phyloP scores from a whole-genome alignment of 306 rosid species.

The Boehmeria nivea region DNA sequence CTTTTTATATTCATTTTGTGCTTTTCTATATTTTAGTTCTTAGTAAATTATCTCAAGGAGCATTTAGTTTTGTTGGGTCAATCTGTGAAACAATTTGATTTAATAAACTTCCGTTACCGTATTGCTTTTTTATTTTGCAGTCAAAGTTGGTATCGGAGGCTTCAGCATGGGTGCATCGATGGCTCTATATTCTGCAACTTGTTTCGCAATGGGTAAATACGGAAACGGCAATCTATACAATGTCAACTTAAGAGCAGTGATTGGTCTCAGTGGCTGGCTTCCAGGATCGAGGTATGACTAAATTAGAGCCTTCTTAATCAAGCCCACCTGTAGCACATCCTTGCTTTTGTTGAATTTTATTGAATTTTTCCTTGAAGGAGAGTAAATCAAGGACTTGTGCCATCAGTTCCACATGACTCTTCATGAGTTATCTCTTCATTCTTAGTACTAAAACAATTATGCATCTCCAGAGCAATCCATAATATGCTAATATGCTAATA shows the following conservation, averaged over 20 bases:
- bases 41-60: neutral
- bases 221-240: slow-evolving; percentile 78
- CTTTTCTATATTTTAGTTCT: neutral
- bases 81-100: slow-evolving; percentile 10
- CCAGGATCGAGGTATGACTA: slow-evolving; percentile 85
- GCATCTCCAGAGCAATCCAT: too few species aligned
- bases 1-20: neutral
- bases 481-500: too few species aligned
- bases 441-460: too few species aligned
- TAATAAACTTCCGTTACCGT: slow-evolving; percentile 9
- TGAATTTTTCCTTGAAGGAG: too few species aligned
- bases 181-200: slow-evolving; percentile 93
- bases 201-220: slow-evolving; percentile 81
- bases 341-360: neutral
- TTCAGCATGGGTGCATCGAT: slow-evolving; percentile 99
- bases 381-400: too few species aligned
- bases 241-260: slow-evolving; percentile 68
- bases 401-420: too few species aligned
- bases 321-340: too few species aligned
- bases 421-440: too few species aligned
- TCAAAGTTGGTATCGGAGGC: slow-evolving; percentile 95
- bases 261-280: slow-evolving; percentile 99
- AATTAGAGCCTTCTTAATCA: neutral
- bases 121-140: slow-evolving; percentile 41
- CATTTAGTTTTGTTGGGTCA: neutral